phyloP scores from a whole-genome alignment of 2,329 filamentous ascomycete species.

The Xylaria sp. region DNA sequence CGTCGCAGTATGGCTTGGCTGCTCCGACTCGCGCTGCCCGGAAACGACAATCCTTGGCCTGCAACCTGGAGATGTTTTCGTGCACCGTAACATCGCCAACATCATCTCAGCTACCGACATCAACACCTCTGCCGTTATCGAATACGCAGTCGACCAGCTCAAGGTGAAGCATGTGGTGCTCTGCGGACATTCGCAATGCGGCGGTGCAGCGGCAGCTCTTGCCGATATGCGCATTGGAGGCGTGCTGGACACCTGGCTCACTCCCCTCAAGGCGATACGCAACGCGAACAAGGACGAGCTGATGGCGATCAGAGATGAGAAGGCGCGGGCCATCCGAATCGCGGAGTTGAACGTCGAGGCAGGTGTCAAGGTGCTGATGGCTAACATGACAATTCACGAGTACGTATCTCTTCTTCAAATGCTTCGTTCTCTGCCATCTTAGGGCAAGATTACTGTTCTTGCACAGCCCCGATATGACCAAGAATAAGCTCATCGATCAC shows the following conservation, averaged over 20 bases:
- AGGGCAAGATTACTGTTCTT: neutral
- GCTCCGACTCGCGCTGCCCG: conserved; percentile 85
- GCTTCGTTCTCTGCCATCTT: neutral
- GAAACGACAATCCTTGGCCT: conserved; percentile 84
- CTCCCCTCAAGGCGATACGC: conserved; percentile 60
- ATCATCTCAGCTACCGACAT: conserved; percentile 80
- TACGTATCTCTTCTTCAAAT: neutral
- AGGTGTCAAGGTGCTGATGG: conserved; percentile 69
- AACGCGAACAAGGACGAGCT: conserved; percentile 66
- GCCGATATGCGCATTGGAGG: conserved; percentile 60
- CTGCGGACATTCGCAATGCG: conserved; percentile 75
- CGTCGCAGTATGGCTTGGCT: conserved; percentile 81
- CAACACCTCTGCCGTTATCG: conserved; percentile 78
- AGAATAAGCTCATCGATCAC: neutral
- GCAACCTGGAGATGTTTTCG: conserved; percentile 85
- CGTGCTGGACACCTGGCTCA: conserved; percentile 66
- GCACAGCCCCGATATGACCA: neutral
- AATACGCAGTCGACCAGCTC: conserved; percentile 79
- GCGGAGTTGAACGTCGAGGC: conserved; percentile 81
- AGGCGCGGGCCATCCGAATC: conserved; percentile 68
- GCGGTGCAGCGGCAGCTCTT: conserved; percentile 72
- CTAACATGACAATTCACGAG: conserved; percentile 11
- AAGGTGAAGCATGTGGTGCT: conserved; percentile 77
- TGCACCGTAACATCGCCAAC: conserved; percentile 92
- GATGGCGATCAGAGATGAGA: conserved; percentile 62